phyloP scores from a whole-genome alignment of 495 filamentous ascomycete species.

The Cladorrhinum samala region DNA sequence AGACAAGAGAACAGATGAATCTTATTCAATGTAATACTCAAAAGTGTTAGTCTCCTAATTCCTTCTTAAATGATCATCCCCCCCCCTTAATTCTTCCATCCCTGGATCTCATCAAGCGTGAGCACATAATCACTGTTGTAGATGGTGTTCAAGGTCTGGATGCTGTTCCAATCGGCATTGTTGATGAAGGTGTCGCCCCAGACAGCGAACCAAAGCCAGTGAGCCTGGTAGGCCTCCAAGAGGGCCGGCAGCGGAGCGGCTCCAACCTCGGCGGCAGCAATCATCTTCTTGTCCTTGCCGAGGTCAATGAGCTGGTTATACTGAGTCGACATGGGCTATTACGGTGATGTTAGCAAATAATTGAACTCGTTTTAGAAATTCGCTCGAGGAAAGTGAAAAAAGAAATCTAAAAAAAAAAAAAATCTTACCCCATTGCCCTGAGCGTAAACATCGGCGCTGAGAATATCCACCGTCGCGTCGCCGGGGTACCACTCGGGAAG shows the following conservation, averaged over 20 bases:
- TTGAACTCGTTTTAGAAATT: no score
- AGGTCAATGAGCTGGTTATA: conserved; percentile 40
- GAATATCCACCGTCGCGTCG: conserved; percentile 36
- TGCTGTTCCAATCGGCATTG: conserved; percentile 30
- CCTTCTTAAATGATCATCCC: no score
- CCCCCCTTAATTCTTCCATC: conserved; percentile 25
- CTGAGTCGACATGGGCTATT: conserved; percentile 32
- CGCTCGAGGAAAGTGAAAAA: neutral
- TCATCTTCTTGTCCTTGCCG: conserved; percentile 40
- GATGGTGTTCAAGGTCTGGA: conserved; percentile 27
- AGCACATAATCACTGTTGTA: conserved; percentile 35
- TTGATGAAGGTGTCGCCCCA: conserved; percentile 38
- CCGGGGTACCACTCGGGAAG: conserved; percentile 42
- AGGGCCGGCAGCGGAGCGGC: conserved; percentile 37
- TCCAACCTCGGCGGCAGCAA: conserved; percentile 41
- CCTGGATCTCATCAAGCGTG: conserved; percentile 37
- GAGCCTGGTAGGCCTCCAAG: conserved; percentile 35
- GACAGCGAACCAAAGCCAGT: conserved; percentile 44
- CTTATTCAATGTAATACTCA: no score
- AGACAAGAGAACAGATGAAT: no score
- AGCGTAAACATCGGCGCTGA: conserved; percentile 32
- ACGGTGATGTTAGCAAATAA: neutral
- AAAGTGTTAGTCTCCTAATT: no score
- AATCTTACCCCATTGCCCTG: conserved; percentile 29
- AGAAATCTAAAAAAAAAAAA: conserved; percentile 1